Conservation (phyloP, 2,329 filamentous ascomycete genomes). For the Ceratocystiopsis minuta region DNA sequence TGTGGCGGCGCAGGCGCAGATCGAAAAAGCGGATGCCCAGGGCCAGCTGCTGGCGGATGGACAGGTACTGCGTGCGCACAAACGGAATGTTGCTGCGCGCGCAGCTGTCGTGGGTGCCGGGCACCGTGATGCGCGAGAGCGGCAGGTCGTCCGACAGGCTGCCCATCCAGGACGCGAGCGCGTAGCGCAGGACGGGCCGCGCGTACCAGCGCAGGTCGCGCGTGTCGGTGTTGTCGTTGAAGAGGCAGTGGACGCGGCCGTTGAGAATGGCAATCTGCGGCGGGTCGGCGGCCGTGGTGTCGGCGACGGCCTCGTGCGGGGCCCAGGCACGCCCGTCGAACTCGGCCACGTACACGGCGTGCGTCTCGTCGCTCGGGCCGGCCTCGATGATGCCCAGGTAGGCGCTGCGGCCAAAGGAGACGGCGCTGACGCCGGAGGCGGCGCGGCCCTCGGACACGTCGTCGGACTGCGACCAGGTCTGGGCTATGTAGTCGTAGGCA, state of each 20-base stretch:
- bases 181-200: slow-evolving; percentile 15
- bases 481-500: slow-evolving; percentile 13
- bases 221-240: slow-evolving; percentile 14
- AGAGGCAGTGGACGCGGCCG: slow-evolving; percentile 17
- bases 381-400: slow-evolving; percentile 15
- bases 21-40: slow-evolving; percentile 60
- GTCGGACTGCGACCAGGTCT: slow-evolving; percentile 14
- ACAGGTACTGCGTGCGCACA: slow-evolving; percentile 53
- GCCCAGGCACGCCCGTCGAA: slow-evolving; percentile 9
- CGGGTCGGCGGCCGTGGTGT: slow-evolving; percentile 10
- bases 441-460: slow-evolving; percentile 18
- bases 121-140: slow-evolving; percentile 47
- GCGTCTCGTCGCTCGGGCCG: slow-evolving; percentile 7
- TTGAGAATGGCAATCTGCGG: slow-evolving; percentile 15
- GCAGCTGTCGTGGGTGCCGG: slow-evolving; percentile 55
- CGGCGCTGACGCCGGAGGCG: slow-evolving; percentile 16
- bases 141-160: slow-evolving; percentile 36
- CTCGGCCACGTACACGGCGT: slow-evolving; percentile 10
- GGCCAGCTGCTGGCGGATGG: slow-evolving; percentile 42
- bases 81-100: slow-evolving; percentile 29
- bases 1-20: slow-evolving; percentile 25
- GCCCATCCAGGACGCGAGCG: slow-evolving; percentile 43
- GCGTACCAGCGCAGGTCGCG: slow-evolving; percentile 19
- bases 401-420: slow-evolving; percentile 16
- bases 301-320: slow-evolving; percentile 10